These are phyloP conservation scores for Globisporangium abappressorium DNA, from an alignment of 352 stramenopile species.

Conservation along the genomic window DNA sequence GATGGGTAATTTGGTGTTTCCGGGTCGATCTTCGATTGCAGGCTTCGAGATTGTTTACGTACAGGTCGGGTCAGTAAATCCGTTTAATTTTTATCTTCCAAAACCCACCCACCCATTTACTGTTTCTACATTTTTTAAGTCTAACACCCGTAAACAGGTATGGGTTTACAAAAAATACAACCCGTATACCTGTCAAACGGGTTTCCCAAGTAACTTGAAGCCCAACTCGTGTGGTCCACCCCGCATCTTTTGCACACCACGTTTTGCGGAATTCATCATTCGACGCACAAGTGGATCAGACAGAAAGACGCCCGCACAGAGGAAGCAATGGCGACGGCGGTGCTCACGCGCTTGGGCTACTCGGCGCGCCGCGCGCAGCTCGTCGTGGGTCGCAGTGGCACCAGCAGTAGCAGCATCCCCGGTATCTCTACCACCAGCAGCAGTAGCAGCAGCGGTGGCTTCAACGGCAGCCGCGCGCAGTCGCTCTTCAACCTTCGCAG, in stretches of 20 bases:
- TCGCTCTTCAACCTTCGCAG: conserved; percentile 7
- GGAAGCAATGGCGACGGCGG: conserved; percentile 33
- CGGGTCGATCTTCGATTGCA: conserved; percentile 2
- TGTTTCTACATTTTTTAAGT: not conserved
- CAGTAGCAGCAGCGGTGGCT: conserved; percentile 1
- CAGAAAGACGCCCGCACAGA: not conserved
- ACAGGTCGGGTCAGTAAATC: not conserved
- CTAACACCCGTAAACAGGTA: not conserved
- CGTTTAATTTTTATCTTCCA: not conserved
- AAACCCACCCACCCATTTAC: not conserved
- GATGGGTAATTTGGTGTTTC: conserved; percentile 1
- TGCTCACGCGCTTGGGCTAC: conserved; percentile 32
- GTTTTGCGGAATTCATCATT: conserved; percentile 1
- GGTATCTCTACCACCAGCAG: not conserved
- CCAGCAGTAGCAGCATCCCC: not conserved
- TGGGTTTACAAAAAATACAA: not conserved
- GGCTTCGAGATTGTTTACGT: conserved; percentile 11
- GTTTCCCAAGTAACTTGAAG: conserved; percentile 1
- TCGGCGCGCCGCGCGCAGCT: conserved; percentile 18
- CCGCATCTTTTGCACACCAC: not conserved
- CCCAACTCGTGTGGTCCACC: conserved; percentile 1
- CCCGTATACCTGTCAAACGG: not conserved
- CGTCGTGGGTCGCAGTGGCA: not conserved
- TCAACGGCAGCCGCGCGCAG: not conserved
- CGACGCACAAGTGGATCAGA: not conserved